Percentiles rank a stretch among this genome's conserved stretches.
phyloP scores from a whole-genome alignment of 2,329 filamentous ascomycete genomes.

The Cyanodermella asteris region DNA sequence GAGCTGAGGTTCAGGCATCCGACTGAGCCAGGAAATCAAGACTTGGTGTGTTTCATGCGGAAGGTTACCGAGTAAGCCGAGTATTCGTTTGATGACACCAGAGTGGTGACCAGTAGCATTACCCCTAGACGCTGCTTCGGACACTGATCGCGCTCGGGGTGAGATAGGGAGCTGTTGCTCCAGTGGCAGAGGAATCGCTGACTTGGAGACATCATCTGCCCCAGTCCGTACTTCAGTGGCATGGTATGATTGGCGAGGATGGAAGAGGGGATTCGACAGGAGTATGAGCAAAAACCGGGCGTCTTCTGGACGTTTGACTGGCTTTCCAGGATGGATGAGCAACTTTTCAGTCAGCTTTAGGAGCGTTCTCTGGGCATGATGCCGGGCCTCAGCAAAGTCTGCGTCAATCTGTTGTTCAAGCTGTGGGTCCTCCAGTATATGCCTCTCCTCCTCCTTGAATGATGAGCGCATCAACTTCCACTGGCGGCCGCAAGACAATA shows the following conservation, averaged over 20 bases:
- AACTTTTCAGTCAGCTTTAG: conserved; percentile 61
- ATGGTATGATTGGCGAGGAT: conserved; percentile 17
- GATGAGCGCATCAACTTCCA: too few species aligned
- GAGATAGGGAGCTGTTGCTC: too few species aligned
- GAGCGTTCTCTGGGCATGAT: conserved; percentile 45
- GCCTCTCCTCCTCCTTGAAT: too few species aligned
- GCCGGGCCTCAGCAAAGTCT: conserved; percentile 37
- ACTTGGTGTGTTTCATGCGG: conserved; percentile 55
- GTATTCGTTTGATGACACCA: conserved; percentile 62
- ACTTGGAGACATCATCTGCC: too few species aligned
- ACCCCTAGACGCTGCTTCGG: too few species aligned
- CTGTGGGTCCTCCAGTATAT: too few species aligned
- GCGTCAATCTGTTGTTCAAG: conserved; percentile 27
- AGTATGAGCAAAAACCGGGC: conserved; percentile 60
- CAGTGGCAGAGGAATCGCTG: too few species aligned
- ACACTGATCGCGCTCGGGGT: too few species aligned
- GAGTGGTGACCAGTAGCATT: conserved; percentile 46
- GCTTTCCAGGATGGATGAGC: conserved; percentile 55
- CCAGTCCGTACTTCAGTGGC: not conserved
- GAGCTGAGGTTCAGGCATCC: conserved; percentile 45
- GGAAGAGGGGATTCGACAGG: conserved; percentile 55
- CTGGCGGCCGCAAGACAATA: conserved; percentile 43
- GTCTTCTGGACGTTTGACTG: conserved; percentile 45
- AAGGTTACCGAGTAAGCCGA: conserved; percentile 59
- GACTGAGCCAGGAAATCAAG: conserved; percentile 57